Base-by-base conservation (phyloP, 768 basidiomycete genomes). In the Xerocomus brunneocitrinus region DNA sequence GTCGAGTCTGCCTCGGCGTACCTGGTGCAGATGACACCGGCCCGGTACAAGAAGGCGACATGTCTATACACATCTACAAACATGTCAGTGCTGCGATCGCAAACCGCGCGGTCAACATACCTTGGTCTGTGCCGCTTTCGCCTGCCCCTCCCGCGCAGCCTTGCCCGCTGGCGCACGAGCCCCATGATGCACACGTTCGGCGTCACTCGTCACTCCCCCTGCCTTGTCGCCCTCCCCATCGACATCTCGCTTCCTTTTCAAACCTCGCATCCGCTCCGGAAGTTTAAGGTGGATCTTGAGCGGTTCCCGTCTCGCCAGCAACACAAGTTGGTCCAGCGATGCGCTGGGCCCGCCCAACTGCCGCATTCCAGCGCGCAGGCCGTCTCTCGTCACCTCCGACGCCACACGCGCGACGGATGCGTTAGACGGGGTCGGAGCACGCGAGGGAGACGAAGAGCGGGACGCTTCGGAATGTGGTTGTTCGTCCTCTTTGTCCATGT, bases 291-390 rank as follows among this genome's bases (percentile, higher is more conserved):
- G 27, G n/a, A 60, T 59, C 50, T 41, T 58, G 4, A 53, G 30
- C n/a, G 57, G 53, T 1, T 36, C 36, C n/a, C 58, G 50, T 32
- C 58, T 54, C 10, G 67, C 62, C 1, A 67, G 50, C 19, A 35
- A 0, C 16, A 27, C 31, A 5, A 68, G 38, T 31, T 68, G 56
- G 1, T 47, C 39, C 45, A 64, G 3, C 19, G 62, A 57, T 6
- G 66, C 64, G 12, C 34, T 32, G 5, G 62, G 62, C 0, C 67
- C 67, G 14, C 67, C 66, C 12, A 38, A 12, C 12, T 40, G 12
- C 13, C n/a, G 43, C 32, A 45, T 50, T 3, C 25, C 41, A 24
- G 32, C 22, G 13, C 16, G 42, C 22, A 4, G 31, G n/a, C 22
- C n/a, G 12, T 35, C 40, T 16, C 13, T 9, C 13, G 25, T 43